Conservation (phyloP, 1,284 basidiomycete species). For the Melampsora abietis-canadensis region DNA sequence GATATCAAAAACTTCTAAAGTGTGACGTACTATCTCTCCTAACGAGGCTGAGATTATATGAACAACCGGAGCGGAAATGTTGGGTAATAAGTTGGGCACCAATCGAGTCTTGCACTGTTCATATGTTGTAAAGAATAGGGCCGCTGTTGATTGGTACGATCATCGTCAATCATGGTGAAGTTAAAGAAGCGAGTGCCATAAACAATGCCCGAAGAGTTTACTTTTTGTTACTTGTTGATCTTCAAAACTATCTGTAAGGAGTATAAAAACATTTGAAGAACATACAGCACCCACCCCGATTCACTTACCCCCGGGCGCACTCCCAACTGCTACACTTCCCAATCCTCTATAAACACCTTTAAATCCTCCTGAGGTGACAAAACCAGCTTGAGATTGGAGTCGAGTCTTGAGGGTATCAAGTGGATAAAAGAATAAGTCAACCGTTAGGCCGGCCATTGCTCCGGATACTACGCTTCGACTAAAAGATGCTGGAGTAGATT, state of each 20-base stretch:
- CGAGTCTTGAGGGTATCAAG: slow-evolving; percentile 96
- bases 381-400: slow-evolving; percentile 82
- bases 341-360: slow-evolving; percentile 88
- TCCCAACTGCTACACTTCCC: slow-evolving; percentile 90
- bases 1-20: background rate
- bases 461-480: slow-evolving; percentile 55
- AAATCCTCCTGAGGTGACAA: slow-evolving; percentile 81
- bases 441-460: slow-evolving; percentile 78
- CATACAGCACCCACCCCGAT: background rate
- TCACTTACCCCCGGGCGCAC: slow-evolving; percentile 85
- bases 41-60: slow-evolving; percentile 77
- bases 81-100: slow-evolving; percentile 55
- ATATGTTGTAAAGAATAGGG: slow-evolving; percentile 92
- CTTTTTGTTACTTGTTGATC: background rate
- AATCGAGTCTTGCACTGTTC: slow-evolving; percentile 76
- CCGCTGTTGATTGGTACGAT: slow-evolving; percentile 60
- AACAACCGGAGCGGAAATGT: slow-evolving; percentile 61
- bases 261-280: background rate
- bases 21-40: slow-evolving; percentile 70
- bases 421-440: slow-evolving; percentile 92
- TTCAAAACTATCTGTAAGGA: background rate
- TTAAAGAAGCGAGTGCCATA: background rate
- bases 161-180: slow-evolving; percentile 2
- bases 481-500: background rate
- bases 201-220: background rate